Conservation (phyloP, 768 basidiomycete species). For the Collybiopsis confluens region DNA sequence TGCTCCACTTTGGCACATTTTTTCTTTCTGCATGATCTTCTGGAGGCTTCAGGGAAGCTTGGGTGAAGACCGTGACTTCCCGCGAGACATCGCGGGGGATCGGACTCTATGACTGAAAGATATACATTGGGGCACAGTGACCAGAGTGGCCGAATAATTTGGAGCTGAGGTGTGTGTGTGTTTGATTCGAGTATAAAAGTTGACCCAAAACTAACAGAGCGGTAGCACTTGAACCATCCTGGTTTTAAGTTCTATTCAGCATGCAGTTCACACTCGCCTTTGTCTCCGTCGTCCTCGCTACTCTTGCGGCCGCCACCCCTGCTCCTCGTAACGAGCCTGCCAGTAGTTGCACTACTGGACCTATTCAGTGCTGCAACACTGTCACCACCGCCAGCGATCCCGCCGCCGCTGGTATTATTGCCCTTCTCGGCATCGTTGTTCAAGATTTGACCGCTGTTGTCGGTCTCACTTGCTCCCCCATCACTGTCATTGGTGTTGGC, state of each 20-base stretch:
- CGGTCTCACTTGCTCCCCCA: constrained; percentile 1
- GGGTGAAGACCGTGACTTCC: no score
- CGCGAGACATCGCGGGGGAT: no score
- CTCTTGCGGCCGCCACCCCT: neutral
- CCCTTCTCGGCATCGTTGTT: constrained; percentile 36
- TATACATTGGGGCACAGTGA: no score
- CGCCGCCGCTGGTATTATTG: constrained; percentile 12
- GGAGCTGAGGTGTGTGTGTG: no score
- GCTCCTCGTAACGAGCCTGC: neutral
- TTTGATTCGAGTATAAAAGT: neutral
- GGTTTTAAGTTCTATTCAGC: neutral
- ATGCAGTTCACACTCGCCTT: neutral
- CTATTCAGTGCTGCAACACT: neutral
- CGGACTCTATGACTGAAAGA: no score
- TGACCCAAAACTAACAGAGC: neutral
- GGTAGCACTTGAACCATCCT: neutral
- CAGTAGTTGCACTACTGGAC: neutral
- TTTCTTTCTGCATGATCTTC: no score
- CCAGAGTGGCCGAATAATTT: no score
- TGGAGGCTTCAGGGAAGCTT: no score
- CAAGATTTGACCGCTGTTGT: constrained; percentile 28
- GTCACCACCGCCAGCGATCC: neutral
- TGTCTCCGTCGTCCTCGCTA: neutral
- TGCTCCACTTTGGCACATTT: no score
- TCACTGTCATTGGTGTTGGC: constrained; percentile 7